Evolutionary conservation across 768 basidiomycete species (phyloP), one percentile per base, ranked within the genome.

Genomic region (Astraeus odoratus): DNA sequence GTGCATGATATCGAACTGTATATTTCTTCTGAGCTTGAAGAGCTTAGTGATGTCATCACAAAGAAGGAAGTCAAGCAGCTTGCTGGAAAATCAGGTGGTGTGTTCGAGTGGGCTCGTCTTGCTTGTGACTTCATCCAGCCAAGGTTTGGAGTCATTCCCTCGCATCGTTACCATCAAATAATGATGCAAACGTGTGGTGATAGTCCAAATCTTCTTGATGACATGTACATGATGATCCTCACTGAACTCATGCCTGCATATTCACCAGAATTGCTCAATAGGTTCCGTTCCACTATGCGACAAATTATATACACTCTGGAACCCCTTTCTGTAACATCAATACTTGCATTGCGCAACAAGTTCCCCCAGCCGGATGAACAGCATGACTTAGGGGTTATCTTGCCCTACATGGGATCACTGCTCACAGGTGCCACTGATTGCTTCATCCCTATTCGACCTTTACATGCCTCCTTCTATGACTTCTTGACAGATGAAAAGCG

Each of bases 401-500:
- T 55, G n/a, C 6, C 10, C 13, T 18, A 13, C 4, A 31, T 49
- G 39, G 46, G 44, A 9, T 37, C 48, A 22, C n/a, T 49, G 24
- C 18, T 57, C 13, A 45, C 38, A 15, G 42, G 49, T 15, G 39
- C 15, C 12, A n/a, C 18, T 15, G 30, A 31, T 15, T 15, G 18
- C n/a, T 26, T 4, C 19, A 20, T 12, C 16, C 48, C 50, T 57
- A n/a, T n/a, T n/a, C n/a, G n/a, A n/a, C n/a, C n/a, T n/a, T n/a
- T n/a, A n/a, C n/a, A n/a, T n/a, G n/a, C n/a, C n/a, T n/a, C n/a
- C n/a, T n/a, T n/a, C n/a, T n/a, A n/a, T n/a, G n/a, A n/a, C n/a
- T n/a, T n/a, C 39, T 44, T 61, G n/a, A 47, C 29, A 8, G 43
- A 55, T 30, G 4, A 40, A 39, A 29, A 24, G 10, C 50, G 52